These are phyloP conservation scores for Amoebophrya sp. DNA, from an alignment of 169 alveolate genomes.

Conservation along the genomic window DNA sequence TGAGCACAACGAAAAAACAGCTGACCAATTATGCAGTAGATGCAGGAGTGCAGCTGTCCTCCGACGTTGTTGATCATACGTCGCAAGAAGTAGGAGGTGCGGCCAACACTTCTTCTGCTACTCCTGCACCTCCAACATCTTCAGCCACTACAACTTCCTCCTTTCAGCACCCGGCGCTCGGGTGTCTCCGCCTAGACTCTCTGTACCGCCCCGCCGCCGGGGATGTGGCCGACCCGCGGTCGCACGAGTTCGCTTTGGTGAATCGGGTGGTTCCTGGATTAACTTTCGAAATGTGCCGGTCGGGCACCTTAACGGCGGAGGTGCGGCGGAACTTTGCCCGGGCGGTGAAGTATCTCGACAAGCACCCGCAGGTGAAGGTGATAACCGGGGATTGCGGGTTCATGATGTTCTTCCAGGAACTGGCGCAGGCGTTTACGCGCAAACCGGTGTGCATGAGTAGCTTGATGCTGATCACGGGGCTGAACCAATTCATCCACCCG, in stretches of 20 bases:
- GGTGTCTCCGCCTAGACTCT: not conserved
- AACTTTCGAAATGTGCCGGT: not conserved
- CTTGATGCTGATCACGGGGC: slow-evolving; percentile 5
- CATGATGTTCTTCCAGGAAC: slow-evolving; percentile 19
- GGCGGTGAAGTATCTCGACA: not conserved
- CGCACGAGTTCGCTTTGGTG: not conserved
- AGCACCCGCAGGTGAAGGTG: not conserved
- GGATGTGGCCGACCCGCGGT: not conserved
- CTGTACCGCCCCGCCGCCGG: not conserved
- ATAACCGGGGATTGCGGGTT: slow-evolving; percentile 9
- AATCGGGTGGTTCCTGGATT: not conserved
- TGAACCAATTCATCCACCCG: slow-evolving; percentile 20
- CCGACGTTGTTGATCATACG: too few species aligned
- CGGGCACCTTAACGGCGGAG: not conserved
- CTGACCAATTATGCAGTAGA: too few species aligned
- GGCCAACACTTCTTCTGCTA: too few species aligned
- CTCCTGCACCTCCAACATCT: too few species aligned
- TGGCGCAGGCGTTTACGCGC: not conserved
- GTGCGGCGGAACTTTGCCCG: not conserved
- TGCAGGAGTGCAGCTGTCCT: too few species aligned
- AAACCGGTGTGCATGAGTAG: not conserved
- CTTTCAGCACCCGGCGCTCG: too few species aligned
- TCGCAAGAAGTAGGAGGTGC: too few species aligned
- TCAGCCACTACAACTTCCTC: too few species aligned
- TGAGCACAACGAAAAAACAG: too few species aligned